phyloP scores from a whole-genome alignment of 805 yeast genomes.

The Tetrapisispora iriomotensis region DNA sequence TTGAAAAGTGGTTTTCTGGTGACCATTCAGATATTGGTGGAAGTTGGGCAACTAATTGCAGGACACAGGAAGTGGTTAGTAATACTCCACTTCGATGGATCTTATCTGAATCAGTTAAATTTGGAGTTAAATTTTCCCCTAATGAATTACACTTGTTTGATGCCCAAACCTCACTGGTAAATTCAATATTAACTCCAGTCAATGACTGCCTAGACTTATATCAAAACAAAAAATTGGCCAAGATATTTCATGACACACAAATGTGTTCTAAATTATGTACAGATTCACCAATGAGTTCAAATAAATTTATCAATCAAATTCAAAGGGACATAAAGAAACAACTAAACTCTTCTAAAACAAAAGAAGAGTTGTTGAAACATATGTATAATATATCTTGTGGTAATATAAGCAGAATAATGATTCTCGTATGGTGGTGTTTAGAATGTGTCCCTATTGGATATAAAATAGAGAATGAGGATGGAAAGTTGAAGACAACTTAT shows the following conservation, averaged over 20 bases:
- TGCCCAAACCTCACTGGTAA: constrained; percentile 30
- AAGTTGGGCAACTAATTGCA: constrained; percentile 46
- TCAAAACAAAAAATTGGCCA: not conserved
- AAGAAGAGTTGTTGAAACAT: constrained; percentile 6
- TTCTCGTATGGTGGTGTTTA: constrained; percentile 48
- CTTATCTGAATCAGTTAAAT: constrained; percentile 40
- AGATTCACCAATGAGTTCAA: not conserved
- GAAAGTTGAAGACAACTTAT: constrained; percentile 42
- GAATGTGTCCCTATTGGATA: constrained; percentile 53
- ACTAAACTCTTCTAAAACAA: constrained; percentile 7
- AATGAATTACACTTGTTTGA: constrained; percentile 35
- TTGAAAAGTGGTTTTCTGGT: constrained; percentile 60
- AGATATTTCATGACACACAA: not conserved
- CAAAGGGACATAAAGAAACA: constrained; percentile 32
- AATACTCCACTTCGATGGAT: constrained; percentile 55
- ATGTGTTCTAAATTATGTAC: not conserved
- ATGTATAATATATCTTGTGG: constrained; percentile 3
- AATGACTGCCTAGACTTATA: constrained; percentile 41
- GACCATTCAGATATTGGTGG: constrained; percentile 65
- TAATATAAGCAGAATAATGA: constrained; percentile 2
- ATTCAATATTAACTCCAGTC: constrained; percentile 37
- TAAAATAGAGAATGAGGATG: constrained; percentile 37
- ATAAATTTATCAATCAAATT: not conserved
- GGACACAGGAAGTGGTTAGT: constrained; percentile 31
- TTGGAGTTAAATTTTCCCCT: constrained; percentile 40